phyloP scores from a whole-genome alignment of 106 monocot species.

The Dioscorea dumetorum region DNA sequence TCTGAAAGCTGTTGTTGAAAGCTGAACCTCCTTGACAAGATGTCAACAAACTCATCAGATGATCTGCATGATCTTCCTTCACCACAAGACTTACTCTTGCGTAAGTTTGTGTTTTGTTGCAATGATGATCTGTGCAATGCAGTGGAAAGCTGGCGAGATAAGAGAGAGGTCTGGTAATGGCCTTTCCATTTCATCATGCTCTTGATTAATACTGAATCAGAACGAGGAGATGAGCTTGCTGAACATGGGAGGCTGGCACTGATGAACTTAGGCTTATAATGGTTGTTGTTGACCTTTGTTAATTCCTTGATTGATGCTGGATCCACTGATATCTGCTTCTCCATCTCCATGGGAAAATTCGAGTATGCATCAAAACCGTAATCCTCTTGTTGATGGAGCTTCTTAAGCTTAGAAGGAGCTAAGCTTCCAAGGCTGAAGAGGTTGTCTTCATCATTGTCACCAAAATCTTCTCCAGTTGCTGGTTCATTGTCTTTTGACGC shows the following conservation, averaged over 20 bases:
- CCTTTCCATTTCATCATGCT: constrained; percentile 13
- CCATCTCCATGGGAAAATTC: not conserved
- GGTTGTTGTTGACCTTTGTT: not conserved
- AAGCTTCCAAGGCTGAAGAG: not conserved
- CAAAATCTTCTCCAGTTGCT: not conserved
- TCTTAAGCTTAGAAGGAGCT: too few species aligned
- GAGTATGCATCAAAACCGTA: not conserved
- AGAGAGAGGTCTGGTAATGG: not conserved
- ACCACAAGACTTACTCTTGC: constrained; percentile 60
- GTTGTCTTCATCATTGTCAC: not conserved
- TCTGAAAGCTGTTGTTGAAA: not conserved
- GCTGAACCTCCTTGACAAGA: constrained; percentile 23
- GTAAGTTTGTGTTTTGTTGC: constrained; percentile 2
- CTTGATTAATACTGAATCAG: not conserved
- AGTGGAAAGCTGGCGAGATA: constrained; percentile 9
- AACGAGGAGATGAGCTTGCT: constrained; percentile 6
- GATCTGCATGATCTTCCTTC: constrained; percentile 45
- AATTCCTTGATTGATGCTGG: constrained; percentile 15
- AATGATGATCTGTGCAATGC: not conserved
- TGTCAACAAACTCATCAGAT: constrained; percentile 55
- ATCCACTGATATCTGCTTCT: constrained; percentile 38
- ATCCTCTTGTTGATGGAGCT: not conserved
- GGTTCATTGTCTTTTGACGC: not conserved
- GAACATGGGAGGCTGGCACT: constrained; percentile 15
- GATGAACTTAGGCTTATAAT: constrained; percentile 1